Conservation (phyloP, 2,329 filamentous ascomycete genomes). For the Biscogniauxia marginata region DNA sequence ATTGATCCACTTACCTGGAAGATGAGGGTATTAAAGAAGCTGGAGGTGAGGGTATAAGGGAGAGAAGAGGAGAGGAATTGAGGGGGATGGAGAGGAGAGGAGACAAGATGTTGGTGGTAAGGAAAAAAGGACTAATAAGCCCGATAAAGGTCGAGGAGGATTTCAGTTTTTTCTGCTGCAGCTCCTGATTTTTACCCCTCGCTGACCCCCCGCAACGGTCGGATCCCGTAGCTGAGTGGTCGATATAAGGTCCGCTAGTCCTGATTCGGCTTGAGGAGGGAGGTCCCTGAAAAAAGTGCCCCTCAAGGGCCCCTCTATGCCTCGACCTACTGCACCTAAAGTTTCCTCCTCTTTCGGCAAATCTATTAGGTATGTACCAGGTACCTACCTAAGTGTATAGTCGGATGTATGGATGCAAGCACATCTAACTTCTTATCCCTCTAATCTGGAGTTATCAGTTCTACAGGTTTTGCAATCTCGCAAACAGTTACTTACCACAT, state of each 20-base stretch:
- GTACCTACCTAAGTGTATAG: no score
- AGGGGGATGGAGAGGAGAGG: conserved; percentile 6
- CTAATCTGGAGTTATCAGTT: no score
- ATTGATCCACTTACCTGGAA: conserved; percentile 10
- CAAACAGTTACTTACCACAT: no score
- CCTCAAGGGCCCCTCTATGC: neutral
- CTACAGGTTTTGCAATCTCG: no score
- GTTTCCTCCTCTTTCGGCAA: neutral
- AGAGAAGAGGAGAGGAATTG: conserved; percentile 10
- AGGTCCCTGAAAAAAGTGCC: neutral
- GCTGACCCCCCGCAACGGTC: neutral
- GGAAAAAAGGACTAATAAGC: conserved; percentile 22
- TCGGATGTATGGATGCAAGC: no score
- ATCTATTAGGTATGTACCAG: no score
- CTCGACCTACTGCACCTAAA: neutral
- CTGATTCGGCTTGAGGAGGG: neutral
- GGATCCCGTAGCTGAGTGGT: neutral
- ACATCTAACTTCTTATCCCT: no score
- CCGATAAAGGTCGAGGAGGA: conserved; percentile 1
- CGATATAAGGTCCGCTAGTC: neutral
- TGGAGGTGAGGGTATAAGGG: conserved; percentile 20
- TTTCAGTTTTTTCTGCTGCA: neutral
- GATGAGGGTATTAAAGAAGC: conserved; percentile 18
- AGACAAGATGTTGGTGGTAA: conserved; percentile 30
- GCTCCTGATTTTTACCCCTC: neutral